These are phyloP conservation scores for Syncephalis plumigaleata DNA, from an alignment of 371 early-diverging fungal species.

Conservation along the genomic window DNA sequence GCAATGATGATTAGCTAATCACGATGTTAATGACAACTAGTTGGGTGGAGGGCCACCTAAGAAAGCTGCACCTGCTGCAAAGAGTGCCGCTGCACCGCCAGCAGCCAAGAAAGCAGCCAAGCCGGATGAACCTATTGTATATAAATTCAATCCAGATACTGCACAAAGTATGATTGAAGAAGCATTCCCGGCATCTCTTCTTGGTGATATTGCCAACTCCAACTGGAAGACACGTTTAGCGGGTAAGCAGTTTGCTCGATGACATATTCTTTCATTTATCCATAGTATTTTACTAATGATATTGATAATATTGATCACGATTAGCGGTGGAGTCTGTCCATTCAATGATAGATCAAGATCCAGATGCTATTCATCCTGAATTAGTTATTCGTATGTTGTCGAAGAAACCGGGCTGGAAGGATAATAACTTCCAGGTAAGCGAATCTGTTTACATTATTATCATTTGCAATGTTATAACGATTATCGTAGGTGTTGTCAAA, in stretches of 20 bases:
- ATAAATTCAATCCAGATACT: constrained; percentile 43
- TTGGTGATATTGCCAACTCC: constrained; percentile 41
- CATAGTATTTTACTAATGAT: not conserved
- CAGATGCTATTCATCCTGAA: constrained; percentile 36
- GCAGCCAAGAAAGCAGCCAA: constrained; percentile 19
- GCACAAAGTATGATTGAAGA: constrained; percentile 44
- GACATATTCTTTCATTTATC: not conserved
- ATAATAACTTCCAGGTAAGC: constrained; percentile 82
- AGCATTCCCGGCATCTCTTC: constrained; percentile 31
- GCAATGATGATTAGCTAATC: constrained; percentile 9
- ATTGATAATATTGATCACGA: not conserved
- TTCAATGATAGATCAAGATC: constrained; percentile 29
- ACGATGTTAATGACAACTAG: constrained; percentile 14
- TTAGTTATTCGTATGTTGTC: constrained; percentile 56
- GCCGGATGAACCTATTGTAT: constrained; percentile 47
- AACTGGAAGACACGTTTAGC: constrained; percentile 82
- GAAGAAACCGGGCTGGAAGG: constrained; percentile 87
- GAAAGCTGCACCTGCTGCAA: constrained; percentile 28
- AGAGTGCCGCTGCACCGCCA: constrained; percentile 10
- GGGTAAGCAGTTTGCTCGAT: constrained; percentile 17
- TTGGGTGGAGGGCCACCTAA: constrained; percentile 27
- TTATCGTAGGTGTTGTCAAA: constrained; percentile 11
- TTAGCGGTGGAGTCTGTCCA: constrained; percentile 55
- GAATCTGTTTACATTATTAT: no score
- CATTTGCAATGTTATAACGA: no score